Base-by-base conservation (phyloP, 2,329 filamentous ascomycete species). In the Exophiala alcalophila region DNA sequence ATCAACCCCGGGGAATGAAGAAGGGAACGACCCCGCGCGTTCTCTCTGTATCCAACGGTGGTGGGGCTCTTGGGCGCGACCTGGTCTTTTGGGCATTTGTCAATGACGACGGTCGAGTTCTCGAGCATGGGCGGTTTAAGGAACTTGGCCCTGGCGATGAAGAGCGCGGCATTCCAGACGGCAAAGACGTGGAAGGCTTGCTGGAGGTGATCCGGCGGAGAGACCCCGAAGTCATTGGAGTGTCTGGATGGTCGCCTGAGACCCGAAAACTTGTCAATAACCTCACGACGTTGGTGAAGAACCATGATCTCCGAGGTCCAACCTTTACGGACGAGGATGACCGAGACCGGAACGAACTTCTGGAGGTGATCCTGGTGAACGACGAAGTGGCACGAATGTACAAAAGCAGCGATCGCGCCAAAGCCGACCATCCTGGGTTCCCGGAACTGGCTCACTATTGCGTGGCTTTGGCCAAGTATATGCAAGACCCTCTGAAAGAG, bases 351-450 rank as follows among this genome's bases (percentile, higher is more conserved):
- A 85, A 75, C 44, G 89, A 95, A 59, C 79, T 80, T 8, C 73
- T 98, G 20, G 91, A 97, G 46, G 84, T 97, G 7, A 74, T 97
- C 20, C 80, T 95, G 40, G 86, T 96, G 50, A 96, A 97, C 57
- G 92, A 98, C 57, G 92, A 98, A 67, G 89, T 96, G 35, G 92
- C 92, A n/a, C 81, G 92, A 30, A 77, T 97, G 3, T 98, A 96
- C 69, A 90, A 96, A 65, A 87, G 89, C 57, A 96, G 89, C 61
- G 78, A 83, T 10, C 81, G 90, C 28, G 90, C 86, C 8, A 72
- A 78, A 34, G 70, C 77, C 8, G 91, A 97, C 51, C 87, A 95
- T 60, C 89, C 92, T 4, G 83, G 82, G 9, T 74, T 94, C 20
- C 78, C 80, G 39, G 80, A 87, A 5, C 72, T 95, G 37, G 86